Base-by-base conservation (phyloP, 164 flowering plant species). In the Liquidambar formosana region DNA sequence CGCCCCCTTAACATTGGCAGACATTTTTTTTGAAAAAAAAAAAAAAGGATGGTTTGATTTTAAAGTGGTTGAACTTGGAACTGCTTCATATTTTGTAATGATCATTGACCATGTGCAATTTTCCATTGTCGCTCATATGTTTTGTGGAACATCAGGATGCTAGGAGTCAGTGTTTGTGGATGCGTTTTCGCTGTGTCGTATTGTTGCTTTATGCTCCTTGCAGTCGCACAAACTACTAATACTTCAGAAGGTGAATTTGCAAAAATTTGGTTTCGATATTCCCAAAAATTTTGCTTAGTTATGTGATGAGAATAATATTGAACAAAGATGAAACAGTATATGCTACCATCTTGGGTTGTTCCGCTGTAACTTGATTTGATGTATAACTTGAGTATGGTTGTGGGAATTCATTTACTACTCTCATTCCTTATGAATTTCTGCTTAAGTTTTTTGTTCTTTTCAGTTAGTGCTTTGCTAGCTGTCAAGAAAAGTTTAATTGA, bases 401-500 rank as follows among this genome's bases (percentile, higher is more conserved):
- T 44, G 19, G 44, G n/a, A 41, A 27, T 69, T 51, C 15, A 15
- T 61, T 22, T 28, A 62, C 38, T n/a, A 15, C 14, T 69, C 12
- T 49, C 11, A 27, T 45, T 70, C 33, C 12, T 45, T 18, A 33
- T 15, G 51, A 21, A 25, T 8, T 6, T 28, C 22, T 15, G 15
- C 45, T 15, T 60, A 3, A 33, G 8, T 41, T 56, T 59, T 60
- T 23, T 19, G 13, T 66, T 1, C 15, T 65, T 54, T 79, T 74
- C 92, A 93, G 98, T 88, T 2, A 63, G 60, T 22, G 91, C 90
- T 23, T 73, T 93, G 72, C 58, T 3, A 48, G 83, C 88, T 22
- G 71, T 91, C 44, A 86, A 74, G 73, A 78, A 61, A 4, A 66
- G 70, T 23, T 75, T 91, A 38, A 61, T 52, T 66, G 97, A 89